Base-by-base conservation (phyloP, 331 rosid species). In the Prunus yedoensis region DNA sequence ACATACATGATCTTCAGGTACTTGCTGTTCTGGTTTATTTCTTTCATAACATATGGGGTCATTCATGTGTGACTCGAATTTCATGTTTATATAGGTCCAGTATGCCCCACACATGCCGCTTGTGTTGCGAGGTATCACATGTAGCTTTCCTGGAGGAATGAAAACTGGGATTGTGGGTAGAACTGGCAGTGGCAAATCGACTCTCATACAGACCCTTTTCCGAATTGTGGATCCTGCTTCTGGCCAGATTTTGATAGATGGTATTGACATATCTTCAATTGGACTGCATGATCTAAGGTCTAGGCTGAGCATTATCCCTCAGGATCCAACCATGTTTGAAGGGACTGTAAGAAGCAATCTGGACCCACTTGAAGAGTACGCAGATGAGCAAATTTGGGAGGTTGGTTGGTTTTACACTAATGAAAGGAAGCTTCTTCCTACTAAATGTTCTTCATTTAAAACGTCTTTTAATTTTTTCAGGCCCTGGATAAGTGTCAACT, bases 321-420 rank as follows among this genome's bases (percentile, higher is more conserved):
- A 92, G 47, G 96, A 92, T 76, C 93, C 96, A 65, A 90, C 97
- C 66, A 94, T 94, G 98, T 94, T 91, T 74, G 91, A 87, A 85
- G 97, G 98, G 64, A 90, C 93, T 10, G 83, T 94, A 66, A 83
- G 98, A 80, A 90, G 87, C 83, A 94, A 94, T 71, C 82, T 92
- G 28, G 98, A 91, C 57, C 93, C 97, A 0, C 88, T 90, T 7
- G 95, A 94, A 79, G 98, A 94, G 82, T 85, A 91, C 74, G 70
- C 83, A 11, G 96, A 94, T 71, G 92, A 88, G 68, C 85, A 90
- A 78, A 92, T 92, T 76, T 92, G 97, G 96, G 93, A 92, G 93
- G 97, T 92, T 45, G 58, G 91, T 74, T 71, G 66, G 38, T 69
- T 62, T 72, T 32, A 2, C 5, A 51, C 15, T 71, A 38, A 17